A percentile compares a stretch with the other conserved stretches of the same genome.
These are phyloP conservation scores for Magnolia changhungtana DNA, from an alignment of 164 flowering plant genomes.

Conservation along the genomic window DNA sequence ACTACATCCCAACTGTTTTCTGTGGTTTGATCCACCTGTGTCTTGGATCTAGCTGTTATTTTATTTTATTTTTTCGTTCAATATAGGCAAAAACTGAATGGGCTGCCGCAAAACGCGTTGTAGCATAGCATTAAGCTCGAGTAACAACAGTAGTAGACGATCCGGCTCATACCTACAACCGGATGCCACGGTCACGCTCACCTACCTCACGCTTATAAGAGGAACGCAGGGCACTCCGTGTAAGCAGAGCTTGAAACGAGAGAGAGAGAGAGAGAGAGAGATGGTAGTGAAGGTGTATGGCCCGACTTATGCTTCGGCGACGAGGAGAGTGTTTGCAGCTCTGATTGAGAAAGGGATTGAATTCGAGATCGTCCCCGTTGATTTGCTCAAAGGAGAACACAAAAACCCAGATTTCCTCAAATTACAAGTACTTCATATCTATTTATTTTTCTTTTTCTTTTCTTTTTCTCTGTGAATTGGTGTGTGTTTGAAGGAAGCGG, in stretches of 20 bases:
- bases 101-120: too few species aligned
- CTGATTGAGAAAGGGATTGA: slow-evolving; percentile 46
- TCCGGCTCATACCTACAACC: too few species aligned
- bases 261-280: background rate
- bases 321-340: slow-evolving; percentile 44
- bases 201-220: background rate
- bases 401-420: slow-evolving; percentile 46
- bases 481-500: too few species aligned
- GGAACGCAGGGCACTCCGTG: background rate
- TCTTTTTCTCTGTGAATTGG: background rate
- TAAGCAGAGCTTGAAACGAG: background rate
- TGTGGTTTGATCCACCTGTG: too few species aligned
- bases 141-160: too few species aligned
- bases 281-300: slow-evolving; percentile 55
- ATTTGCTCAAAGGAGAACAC: slow-evolving; percentile 46
- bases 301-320: slow-evolving; percentile 29
- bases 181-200: too few species aligned
- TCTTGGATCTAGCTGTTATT: too few species aligned
- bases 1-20: too few species aligned
- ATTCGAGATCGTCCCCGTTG: slow-evolving; percentile 42
- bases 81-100: too few species aligned
- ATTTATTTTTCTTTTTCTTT: background rate
- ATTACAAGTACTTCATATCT: slow-evolving; percentile 30
- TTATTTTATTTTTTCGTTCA: too few species aligned
- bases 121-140: too few species aligned